These are phyloP conservation scores for Mrakia gelida DNA, from an alignment of 768 basidiomycete species.

Conservation along the genomic window DNA sequence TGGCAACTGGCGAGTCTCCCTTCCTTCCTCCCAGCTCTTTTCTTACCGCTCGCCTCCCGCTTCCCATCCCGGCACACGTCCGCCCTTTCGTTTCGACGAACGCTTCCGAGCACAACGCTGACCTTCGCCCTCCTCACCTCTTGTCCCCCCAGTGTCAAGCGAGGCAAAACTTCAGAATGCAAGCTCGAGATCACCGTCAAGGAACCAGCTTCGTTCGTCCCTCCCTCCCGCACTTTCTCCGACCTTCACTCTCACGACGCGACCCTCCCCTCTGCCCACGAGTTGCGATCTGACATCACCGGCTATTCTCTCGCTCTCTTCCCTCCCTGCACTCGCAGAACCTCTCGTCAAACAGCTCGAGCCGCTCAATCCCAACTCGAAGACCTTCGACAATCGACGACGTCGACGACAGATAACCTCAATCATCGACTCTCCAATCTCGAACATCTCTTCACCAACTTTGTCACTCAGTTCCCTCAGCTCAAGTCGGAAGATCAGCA, in stretches of 20 bases:
- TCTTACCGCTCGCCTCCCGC: neutral
- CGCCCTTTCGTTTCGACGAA: neutral
- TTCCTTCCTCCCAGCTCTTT: neutral
- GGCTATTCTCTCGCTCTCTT: neutral
- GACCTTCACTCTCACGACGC: neutral
- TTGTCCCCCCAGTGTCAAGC: constrained; percentile 8
- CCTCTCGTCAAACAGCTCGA: neutral
- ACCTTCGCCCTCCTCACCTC: neutral
- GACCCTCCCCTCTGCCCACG: neutral
- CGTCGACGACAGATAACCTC: constrained; percentile 12
- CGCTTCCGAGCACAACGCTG: neutral
- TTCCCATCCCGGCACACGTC: neutral
- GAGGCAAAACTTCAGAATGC: constrained; percentile 26
- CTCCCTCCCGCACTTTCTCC: neutral
- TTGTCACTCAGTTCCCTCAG: constrained; percentile 10
- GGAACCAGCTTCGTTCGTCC: constrained; percentile 17
- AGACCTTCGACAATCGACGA: constrained; percentile 20
- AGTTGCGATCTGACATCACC: neutral
- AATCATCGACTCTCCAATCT: constrained; percentile 14
- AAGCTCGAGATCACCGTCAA: constrained; percentile 30
- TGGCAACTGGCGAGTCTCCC: constrained; percentile 9
- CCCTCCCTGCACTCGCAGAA: neutral
- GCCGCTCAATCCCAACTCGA: constrained; percentile 27
- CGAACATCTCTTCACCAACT: constrained; percentile 18
- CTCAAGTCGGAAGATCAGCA: neutral